Conservation (phyloP, 495 filamentous ascomycete genomes). For the Xylaria telfairii region DNA sequence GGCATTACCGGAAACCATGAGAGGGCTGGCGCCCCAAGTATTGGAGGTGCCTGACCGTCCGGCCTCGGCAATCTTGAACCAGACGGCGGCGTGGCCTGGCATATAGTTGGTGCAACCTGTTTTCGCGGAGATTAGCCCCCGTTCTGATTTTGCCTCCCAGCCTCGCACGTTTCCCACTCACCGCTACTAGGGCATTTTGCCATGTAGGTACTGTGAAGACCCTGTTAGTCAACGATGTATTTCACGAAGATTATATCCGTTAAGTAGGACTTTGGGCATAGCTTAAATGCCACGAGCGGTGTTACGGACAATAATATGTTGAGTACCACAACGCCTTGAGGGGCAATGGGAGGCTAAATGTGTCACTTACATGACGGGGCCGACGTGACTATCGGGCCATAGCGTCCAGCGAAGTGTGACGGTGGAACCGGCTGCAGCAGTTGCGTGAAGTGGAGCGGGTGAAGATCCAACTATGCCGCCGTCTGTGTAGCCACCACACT, state of each 20-base stretch:
- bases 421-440: conserved; percentile 58
- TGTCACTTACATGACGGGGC: conserved; percentile 68
- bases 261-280: neutral
- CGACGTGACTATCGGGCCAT: conserved; percentile 68
- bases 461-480: conserved; percentile 49
- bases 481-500: conserved; percentile 50
- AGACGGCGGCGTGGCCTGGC: conserved; percentile 53
- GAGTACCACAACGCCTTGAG: neutral
- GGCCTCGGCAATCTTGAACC: conserved; percentile 68
- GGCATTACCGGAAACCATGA: conserved; percentile 63
- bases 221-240: neutral
- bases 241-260: neutral
- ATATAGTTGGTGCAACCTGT: conserved; percentile 62
- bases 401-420: conserved; percentile 68
- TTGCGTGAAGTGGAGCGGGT: conserved; percentile 60
- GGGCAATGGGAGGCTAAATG: conserved; percentile 61
- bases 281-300: neutral
- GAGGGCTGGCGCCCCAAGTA: conserved; percentile 49
- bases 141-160: neutral
- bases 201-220: conserved; percentile 16
- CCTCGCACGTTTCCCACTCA: neutral
- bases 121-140: conserved; percentile 36
- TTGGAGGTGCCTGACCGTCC: conserved; percentile 58
- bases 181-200: conserved; percentile 16
- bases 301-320: neutral